A percentile compares a stretch with the other conserved stretches of the same genome.
Evolutionary conservation across 352 stramenopile genomes (phyloP).

Genomic region (Blastocystis sp.): DNA sequence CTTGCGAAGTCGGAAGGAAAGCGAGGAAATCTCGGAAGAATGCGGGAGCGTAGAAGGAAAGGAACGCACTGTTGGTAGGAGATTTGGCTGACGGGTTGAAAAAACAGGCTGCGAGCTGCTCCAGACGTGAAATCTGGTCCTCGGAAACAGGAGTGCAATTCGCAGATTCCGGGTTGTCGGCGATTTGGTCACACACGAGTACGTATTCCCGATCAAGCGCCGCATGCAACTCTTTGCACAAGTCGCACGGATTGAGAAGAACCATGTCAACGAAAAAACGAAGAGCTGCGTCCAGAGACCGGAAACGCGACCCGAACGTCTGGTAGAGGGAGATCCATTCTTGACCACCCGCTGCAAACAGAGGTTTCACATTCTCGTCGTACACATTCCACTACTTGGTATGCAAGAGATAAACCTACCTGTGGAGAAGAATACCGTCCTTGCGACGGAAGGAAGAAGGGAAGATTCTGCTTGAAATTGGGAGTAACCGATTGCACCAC

Average conservation of each 20-base stretch:
- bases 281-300: not conserved
- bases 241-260: not conserved
- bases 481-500: not conserved
- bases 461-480: not conserved
- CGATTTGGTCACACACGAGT: not conserved
- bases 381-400: not conserved
- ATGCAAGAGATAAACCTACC: not conserved
- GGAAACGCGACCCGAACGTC: not conserved
- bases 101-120: not conserved
- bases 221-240: not conserved
- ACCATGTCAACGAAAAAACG: not conserved
- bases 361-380: not conserved
- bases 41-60: not conserved
- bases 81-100: not conserved
- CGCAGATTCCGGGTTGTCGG: not conserved
- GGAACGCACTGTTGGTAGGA: not conserved
- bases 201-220: not conserved
- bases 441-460: not conserved
- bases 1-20: not conserved
- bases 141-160: no score
- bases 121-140: not conserved
- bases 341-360: not conserved
- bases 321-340: not conserved
- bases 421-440: not conserved
- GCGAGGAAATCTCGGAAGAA: conserved; percentile 3